Percentiles rank a stretch among this genome's conserved stretches.
phyloP scores from a whole-genome alignment of 2,329 filamentous ascomycete species.

The Rhynchosporium agropyri region DNA sequence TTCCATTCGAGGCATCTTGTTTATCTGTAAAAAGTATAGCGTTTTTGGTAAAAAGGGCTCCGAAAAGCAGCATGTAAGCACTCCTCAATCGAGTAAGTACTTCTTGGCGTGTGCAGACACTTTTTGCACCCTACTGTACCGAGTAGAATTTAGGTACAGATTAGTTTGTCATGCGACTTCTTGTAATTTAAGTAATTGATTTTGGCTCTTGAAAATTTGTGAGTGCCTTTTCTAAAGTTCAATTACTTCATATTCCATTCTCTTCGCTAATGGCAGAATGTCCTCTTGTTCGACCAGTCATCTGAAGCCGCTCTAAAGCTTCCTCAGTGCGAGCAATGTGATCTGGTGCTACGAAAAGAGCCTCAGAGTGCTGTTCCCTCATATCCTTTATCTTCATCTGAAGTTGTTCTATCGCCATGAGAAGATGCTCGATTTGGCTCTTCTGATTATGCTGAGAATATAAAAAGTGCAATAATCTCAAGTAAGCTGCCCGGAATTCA shows the following conservation, averaged over 20 bases:
- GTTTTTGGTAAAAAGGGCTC: neutral
- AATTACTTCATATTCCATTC: neutral
- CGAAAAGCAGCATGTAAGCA: neutral
- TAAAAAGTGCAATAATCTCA: neutral
- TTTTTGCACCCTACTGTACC: too few relatives aligned
- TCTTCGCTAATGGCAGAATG: neutral
- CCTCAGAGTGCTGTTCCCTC: slow-evolving; percentile 3
- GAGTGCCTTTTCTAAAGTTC: too few relatives aligned
- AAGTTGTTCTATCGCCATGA: neutral
- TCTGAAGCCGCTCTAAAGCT: neutral
- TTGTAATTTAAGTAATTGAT: too few relatives aligned
- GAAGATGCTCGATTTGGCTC: slow-evolving; percentile 1
- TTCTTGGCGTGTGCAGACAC: neutral
- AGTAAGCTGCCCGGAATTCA: neutral
- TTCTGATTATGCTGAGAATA: neutral
- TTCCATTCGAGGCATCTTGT: too few relatives aligned
- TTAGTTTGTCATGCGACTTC: too few relatives aligned
- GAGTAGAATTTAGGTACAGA: too few relatives aligned
- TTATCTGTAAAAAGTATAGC: too few relatives aligned
- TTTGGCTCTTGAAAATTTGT: too few relatives aligned
- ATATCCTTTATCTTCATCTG: neutral
- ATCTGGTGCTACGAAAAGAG: neutral
- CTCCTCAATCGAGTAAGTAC: neutral
- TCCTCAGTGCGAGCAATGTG: neutral
- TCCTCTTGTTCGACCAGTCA: neutral